These are phyloP conservation scores for Tolypocladium nubicola DNA, from an alignment of 2,329 filamentous ascomycete genomes.

Conservation along the genomic window DNA sequence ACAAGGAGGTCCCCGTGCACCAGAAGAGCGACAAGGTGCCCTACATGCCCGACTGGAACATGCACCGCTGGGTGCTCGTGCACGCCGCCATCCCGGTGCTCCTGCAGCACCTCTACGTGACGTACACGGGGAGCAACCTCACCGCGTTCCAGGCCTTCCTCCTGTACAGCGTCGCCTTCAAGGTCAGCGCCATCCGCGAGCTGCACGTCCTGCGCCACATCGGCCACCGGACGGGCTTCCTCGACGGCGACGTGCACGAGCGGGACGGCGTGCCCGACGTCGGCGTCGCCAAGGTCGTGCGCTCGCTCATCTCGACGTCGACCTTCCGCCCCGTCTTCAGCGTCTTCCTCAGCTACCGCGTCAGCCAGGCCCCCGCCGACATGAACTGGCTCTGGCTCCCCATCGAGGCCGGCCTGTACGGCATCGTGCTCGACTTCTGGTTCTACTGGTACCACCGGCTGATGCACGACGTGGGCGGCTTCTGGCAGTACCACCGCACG, in stretches of 20 bases:
- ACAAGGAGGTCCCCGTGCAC: constrained; percentile 6
- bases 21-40: constrained; percentile 29
- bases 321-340: constrained; percentile 21
- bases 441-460: constrained; percentile 26
- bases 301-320: constrained; percentile 21
- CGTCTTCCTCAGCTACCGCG: constrained; percentile 15
- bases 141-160: constrained; percentile 21
- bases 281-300: constrained; percentile 21
- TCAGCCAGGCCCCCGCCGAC: constrained; percentile 12
- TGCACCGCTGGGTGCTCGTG: constrained; percentile 27
- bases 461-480: constrained; percentile 26
- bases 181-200: constrained; percentile 26
- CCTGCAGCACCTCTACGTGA: constrained; percentile 24
- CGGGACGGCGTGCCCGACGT: constrained; percentile 31
- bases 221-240: constrained; percentile 26
- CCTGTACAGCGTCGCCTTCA: constrained; percentile 6
- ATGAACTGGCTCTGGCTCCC: constrained; percentile 22
- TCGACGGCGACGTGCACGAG: constrained; percentile 33
- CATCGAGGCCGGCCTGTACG: constrained; percentile 27
- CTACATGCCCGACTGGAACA: constrained; percentile 20
- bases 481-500: constrained; percentile 34
- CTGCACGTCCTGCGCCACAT: constrained; percentile 24
- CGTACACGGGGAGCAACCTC: constrained; percentile 15
- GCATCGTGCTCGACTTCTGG: constrained; percentile 32
- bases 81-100: constrained; percentile 25